A percentile compares a stretch with the other conserved stretches of the same genome.
Evolutionary conservation across 2,329 filamentous ascomycete genomes (phyloP).

Genomic region (Calcarisporium arbuscula): DNA sequence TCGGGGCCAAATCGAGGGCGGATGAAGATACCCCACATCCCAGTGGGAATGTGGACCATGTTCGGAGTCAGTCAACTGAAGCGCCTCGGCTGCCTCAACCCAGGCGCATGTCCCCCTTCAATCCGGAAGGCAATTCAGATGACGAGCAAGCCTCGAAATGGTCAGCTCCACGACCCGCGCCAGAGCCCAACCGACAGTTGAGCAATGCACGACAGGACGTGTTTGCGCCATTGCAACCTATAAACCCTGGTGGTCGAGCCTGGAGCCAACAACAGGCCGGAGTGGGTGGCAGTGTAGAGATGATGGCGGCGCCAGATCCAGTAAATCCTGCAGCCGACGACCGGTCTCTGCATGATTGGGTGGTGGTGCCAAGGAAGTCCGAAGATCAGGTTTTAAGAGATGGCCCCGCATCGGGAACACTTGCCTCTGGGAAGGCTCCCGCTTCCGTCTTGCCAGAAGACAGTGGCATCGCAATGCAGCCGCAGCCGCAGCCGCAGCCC

Average conservation of each 20-base stretch:
- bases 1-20: constrained; percentile 25
- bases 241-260: no score
- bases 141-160: not conserved
- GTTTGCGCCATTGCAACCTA: no score
- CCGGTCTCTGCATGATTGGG: constrained; percentile 21
- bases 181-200: no score
- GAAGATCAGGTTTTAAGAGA: constrained; percentile 1
- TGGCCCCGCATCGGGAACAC: no score
- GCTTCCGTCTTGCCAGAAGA: constrained; percentile 4
- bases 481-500: constrained; percentile 11
- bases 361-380: constrained; percentile 21
- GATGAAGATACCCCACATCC: constrained; percentile 16
- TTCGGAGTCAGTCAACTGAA: no score
- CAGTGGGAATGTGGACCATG: constrained; percentile 15
- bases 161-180: no score
- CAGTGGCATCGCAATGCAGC: constrained; percentile 10
- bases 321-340: no score
- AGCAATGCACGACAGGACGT: no score
- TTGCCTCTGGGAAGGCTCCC: no score
- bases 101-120: constrained; percentile 9
- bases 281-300: no score
- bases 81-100: constrained; percentile 8
- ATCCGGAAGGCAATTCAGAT: constrained; percentile 4
- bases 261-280: no score
- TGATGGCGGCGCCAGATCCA: no score